Base-by-base conservation (phyloP, 78 protist genomes). In the Monosiga brevicollis region DNA sequence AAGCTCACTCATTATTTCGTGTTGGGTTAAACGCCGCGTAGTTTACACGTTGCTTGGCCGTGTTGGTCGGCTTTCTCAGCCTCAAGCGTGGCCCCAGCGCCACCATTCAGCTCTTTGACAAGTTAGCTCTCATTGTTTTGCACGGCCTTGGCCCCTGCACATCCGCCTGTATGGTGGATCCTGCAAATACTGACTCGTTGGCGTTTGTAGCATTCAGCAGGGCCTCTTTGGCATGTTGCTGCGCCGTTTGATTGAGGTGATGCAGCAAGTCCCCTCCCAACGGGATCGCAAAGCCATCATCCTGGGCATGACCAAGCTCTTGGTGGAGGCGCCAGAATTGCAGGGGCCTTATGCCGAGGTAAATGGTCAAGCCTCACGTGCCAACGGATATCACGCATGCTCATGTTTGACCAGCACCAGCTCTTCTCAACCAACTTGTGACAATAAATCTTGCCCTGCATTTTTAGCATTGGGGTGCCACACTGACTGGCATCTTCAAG, bases 221-320 rank as follows among this genome's bases (percentile, higher is more conserved):
- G 41, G 54, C 37, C 54, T 79, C 26, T 79, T 79, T 41, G 54
- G 54, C 26, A 79, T 79, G 83, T 55, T 79, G 72, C 34, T 79
- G 37, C 29, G 22, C 72, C 41, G 62, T 9, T 23, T 79, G 71
- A 38, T 38, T 34, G 41, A 38, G 83, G 41, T 20, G 40, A 11
- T 55, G 83, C 83, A 42, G 26, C 38, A 79, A 0, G 72, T 79
- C 32, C 26, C 41, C 11, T 15, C 40, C 71, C 32, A 42, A 10
- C 25, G 9, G 32, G 54, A 70, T n/a, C 70, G 83, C 72, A 79
- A 79, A 29, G 41, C 54, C 38, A 42, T 55, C 24, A 72, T 43
- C 26, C 34, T 79, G 10, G 83, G 83, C n/a, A 41, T 79, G n/a
- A 79, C 55, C 81, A 6, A 49, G 54, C 23, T 78, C 49, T 20